A percentile compares a stretch with the other conserved stretches of the same genome.
phyloP scores from a whole-genome alignment of 768 basidiomycete species.

The Agaricus subrufescens region DNA sequence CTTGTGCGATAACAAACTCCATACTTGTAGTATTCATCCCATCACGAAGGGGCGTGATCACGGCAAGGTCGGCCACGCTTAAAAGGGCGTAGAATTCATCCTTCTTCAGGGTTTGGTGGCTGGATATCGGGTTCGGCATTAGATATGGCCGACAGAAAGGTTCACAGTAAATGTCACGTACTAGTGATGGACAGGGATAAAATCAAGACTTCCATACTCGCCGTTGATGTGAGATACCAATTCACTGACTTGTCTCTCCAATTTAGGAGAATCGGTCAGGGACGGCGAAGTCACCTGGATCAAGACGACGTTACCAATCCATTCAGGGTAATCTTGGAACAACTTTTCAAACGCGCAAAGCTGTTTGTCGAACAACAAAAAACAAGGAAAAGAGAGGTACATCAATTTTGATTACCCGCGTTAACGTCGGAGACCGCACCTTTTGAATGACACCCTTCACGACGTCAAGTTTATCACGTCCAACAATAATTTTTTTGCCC shows the following conservation, averaged over 20 bases:
- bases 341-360: conserved; percentile 95
- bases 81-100: conserved; percentile 97
- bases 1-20: conserved; percentile 97
- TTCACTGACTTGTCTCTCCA: conserved; percentile 92
- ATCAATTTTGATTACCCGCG: not conserved
- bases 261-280: conserved; percentile 85
- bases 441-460: conserved; percentile 98
- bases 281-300: conserved; percentile 95
- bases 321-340: conserved; percentile 89
- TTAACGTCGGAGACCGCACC: conserved; percentile 29
- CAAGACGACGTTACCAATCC: conserved; percentile 86
- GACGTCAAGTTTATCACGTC: conserved; percentile 96
- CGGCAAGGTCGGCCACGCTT: conserved; percentile 87
- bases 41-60: conserved; percentile 93
- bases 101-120: conserved; percentile 95
- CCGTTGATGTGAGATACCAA: conserved; percentile 94
- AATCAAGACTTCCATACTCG: conserved; percentile 90
- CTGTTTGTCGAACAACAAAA: conserved; percentile 27
- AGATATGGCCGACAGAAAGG: not conserved
- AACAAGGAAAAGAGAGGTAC: not conserved
- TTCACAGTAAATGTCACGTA: conserved; percentile 36
- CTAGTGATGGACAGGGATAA: conserved; percentile 98
- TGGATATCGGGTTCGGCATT: conserved; percentile 24
- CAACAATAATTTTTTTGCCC: conserved; percentile 98
- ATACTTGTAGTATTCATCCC: conserved; percentile 99